A percentile compares a stretch with the other conserved stretches of the same genome.
These are phyloP conservation scores for Alternaria ethzedia DNA, from an alignment of 2,329 filamentous ascomycete species.

Conservation along the genomic window DNA sequence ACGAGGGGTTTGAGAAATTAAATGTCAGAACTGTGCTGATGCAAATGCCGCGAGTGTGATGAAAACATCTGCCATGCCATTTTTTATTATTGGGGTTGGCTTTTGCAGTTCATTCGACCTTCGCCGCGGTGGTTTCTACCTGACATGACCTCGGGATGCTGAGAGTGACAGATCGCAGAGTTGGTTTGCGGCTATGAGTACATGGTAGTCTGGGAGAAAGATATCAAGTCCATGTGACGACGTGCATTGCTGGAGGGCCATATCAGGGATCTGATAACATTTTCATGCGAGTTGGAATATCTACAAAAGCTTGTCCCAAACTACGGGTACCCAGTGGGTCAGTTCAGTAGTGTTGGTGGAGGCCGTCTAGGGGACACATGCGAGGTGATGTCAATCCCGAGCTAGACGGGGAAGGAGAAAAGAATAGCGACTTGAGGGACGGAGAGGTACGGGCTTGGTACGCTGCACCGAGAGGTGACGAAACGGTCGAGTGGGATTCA, in stretches of 20 bases:
- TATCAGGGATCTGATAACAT: background rate
- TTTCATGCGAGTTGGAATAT: background rate
- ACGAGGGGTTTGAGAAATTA: no score
- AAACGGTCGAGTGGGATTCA: background rate
- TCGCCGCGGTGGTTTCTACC: background rate
- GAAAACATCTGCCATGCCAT: background rate
- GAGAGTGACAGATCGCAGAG: background rate
- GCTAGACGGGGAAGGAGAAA: background rate
- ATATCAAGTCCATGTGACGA: background rate
- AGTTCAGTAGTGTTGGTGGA: slow-evolving; percentile 8
- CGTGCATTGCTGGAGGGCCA: background rate
- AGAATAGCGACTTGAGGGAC: background rate
- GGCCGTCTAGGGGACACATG: background rate
- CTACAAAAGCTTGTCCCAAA: slow-evolving; percentile 6
- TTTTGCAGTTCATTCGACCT: background rate
- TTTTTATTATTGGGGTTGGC: background rate
- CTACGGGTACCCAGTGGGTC: slow-evolving; percentile 5
- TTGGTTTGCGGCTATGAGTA: background rate
- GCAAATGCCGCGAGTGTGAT: background rate
- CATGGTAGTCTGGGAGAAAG: background rate
- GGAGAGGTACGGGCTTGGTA: slow-evolving; percentile 2
- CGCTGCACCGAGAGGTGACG: background rate
- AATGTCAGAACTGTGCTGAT: background rate
- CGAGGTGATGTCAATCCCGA: slow-evolving; percentile 13
- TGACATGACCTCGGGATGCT: background rate